Evolutionary conservation across 2,329 filamentous ascomycete species (phyloP), one percentile per base, ranked within the genome.

Genomic region (Graphilbum sp.): DNA sequence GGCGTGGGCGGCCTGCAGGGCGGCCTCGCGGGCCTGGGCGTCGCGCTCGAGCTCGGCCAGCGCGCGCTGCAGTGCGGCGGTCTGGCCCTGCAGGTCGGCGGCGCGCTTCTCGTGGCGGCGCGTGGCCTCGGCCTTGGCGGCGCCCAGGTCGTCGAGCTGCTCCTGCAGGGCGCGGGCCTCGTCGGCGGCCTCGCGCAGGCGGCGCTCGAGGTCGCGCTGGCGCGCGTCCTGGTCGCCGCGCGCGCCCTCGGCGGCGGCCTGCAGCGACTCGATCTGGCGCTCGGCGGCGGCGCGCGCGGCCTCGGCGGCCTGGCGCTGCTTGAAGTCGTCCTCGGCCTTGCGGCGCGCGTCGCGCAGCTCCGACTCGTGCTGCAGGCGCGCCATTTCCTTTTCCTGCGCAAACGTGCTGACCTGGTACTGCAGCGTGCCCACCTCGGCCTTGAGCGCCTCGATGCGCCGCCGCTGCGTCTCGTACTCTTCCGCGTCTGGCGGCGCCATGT

Each of bases 371-470:
- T 84, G 77, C 15, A 94, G 66, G 10, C 75, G 68, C 35, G 76
- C 65, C 49, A 95, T 71, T 41, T 93, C 85, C 48, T 82, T 79
- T 52, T 96, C 88, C 48, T 94, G 84, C 50, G 88, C 87, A 38
- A 83, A 63, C 16, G 82, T 88, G 50, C 86, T 82, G 46, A 94
- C 68, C 41, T 88, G 84, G 60, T 95, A 98, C 44, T 78, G 79
- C 36, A 95, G 63, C 0, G 85, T 83, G 44, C 87, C 90, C 32
- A 96, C 66, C 57, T 95, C 85, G 2, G 88, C 84, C 52, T 88
- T 87, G 20, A 96, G 67, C 46, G 87, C 79, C 51, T 96, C 87
- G 42, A 69, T 71, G 27, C 62, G 62, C 39, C 60, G 66, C 35
- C 65, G 62, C 51, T 69, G 71, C 34, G 61, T 64, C 50, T 75